phyloP scores from a whole-genome alignment of 83 land plant species.

The Picea abies region DNA sequence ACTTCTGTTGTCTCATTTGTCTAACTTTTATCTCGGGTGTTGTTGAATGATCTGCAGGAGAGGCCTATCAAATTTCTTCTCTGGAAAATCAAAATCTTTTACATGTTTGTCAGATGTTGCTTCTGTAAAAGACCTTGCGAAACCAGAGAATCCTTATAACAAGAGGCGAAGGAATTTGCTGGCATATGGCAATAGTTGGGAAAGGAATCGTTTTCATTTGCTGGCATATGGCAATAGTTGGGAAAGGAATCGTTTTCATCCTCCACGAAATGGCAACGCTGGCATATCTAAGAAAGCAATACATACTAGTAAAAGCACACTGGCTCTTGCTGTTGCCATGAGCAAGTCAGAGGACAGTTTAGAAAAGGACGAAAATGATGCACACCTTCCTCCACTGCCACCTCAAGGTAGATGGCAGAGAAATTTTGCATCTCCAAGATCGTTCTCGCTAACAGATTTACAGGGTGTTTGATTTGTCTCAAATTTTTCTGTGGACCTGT shows the following conservation, averaged over 20 bases:
- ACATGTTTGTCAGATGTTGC: slow-evolving; percentile 37
- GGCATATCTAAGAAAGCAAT: slow-evolving; percentile 44
- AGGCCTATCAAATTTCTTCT: slow-evolving; percentile 44
- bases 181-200: no score
- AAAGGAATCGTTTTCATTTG: no score
- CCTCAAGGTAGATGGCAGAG: slow-evolving; percentile 17
- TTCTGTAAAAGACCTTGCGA: slow-evolving; percentile 38
- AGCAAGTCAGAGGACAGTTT: slow-evolving; percentile 19
- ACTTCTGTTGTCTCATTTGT: neutral
- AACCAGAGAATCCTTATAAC: slow-evolving; percentile 43
- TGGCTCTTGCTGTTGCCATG: slow-evolving; percentile 21
- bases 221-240: slow-evolving; percentile 16
- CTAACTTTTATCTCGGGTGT: neutral
- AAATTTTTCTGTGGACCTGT: neutral
- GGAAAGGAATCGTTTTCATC: slow-evolving; percentile 24
- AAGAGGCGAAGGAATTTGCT: slow-evolving; percentile 45
- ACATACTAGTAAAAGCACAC: slow-evolving; percentile 34
- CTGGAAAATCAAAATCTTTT: slow-evolving; percentile 36
- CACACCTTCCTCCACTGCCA: slow-evolving; percentile 11
- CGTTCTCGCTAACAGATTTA: slow-evolving; percentile 28
- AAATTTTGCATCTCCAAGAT: slow-evolving; percentile 29
- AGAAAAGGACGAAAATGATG: slow-evolving; percentile 21
- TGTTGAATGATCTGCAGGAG: slow-evolving; percentile 29
- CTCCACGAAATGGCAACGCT: slow-evolving; percentile 8
- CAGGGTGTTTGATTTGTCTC: slow-evolving; percentile 20